Conservation (phyloP, 805 yeast genomes). For the Candida morakotiae region DNA sequence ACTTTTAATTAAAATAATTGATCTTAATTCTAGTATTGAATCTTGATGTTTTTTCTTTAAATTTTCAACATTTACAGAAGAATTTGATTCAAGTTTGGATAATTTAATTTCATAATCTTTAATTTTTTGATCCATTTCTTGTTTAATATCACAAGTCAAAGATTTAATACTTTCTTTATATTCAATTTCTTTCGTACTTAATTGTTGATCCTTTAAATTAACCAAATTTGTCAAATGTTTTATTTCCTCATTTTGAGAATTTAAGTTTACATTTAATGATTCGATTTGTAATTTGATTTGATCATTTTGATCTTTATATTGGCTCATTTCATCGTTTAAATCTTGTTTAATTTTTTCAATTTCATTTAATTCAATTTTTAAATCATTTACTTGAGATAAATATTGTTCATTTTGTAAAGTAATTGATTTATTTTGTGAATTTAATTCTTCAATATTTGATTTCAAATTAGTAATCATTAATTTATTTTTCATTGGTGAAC, state of each 20-base stretch:
- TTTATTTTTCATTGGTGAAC: too few relatives aligned
- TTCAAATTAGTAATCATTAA: neutral
- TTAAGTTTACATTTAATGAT: neutral
- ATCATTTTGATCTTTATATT: neutral
- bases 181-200: too few relatives aligned
- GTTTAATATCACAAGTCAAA: too few relatives aligned
- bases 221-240: constrained; percentile 2
- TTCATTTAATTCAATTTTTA: neutral
- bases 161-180: too few relatives aligned
- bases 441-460: neutral
- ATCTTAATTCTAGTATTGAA: neutral
- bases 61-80: neutral
- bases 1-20: neutral
- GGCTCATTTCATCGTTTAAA: neutral
- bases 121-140: neutral
- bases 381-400: neutral
- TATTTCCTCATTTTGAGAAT: constrained; percentile 1
- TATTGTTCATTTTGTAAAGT: neutral
- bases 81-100: neutral
- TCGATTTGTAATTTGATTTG: neutral
- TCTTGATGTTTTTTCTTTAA: neutral
- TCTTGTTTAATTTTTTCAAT: neutral
- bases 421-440: neutral
- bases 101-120: neutral
- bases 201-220: neutral